Evolutionary conservation across 768 basidiomycete genomes (phyloP), one percentile per base, ranked within the genome.

Genomic region (Calocera viscosa): DNA sequence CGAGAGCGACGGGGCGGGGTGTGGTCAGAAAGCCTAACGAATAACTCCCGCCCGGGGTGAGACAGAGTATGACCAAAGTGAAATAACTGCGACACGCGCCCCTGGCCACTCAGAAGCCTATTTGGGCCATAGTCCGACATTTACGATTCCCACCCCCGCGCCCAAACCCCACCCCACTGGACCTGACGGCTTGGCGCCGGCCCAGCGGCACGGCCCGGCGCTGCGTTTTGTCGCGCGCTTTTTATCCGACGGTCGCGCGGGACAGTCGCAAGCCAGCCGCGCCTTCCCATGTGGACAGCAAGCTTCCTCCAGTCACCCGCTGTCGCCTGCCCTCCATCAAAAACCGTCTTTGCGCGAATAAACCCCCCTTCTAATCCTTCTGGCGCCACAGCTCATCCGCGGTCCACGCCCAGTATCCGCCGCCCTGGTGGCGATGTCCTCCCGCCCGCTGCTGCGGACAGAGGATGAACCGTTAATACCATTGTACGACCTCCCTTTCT

Each of bases 111-210:
- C 24, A 32, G 22, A 60, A 60, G 53, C 53, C 53, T 60, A 60
- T 60, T 32, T 60, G 53, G 53, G 14, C 53, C 14, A 60, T 12
- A 16, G 24, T 60, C 53, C 53, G 53, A 28, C 53, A 28, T 28
- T 60, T 60, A 60, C 11, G 53, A 16, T 60, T 26, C 22, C 30
- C 53, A 60, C 53, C 53, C 53, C 53, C 30, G 53, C 53, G 53
- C 30, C 26, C 2, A 16, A 11, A 19, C 30, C 14, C 53, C 26
- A 26, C 30, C 14, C 2, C 53, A 32, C 19, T 49, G 49, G 10
- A 26, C 14, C 49, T n/a, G n/a, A n/a, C 16, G 43, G 24, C 53
- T 60, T 60, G 53, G 53, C 53, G 30, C 53, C 26, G 53, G 24
- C 35, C 35, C 35, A 38, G 35, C 35, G 35, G 43, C 43, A 17